These are phyloP conservation scores for Novakomyces olei DNA, from an alignment of 805 yeast genomes.

Conservation along the genomic window DNA sequence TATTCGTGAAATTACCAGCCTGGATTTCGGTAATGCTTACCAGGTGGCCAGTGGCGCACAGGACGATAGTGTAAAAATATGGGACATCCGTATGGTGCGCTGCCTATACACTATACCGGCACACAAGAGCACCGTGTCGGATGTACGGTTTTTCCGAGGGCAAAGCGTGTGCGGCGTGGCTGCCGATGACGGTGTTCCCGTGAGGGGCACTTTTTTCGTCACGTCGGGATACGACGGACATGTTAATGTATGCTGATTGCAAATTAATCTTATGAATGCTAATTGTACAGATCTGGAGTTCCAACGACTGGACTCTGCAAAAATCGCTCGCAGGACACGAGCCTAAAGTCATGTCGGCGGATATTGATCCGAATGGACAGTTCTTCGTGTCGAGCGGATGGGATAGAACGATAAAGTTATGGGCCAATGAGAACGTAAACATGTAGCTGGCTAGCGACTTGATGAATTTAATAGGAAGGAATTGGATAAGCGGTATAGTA, in stretches of 20 bases:
- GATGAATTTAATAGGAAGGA: no score
- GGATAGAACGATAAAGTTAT: slow-evolving; percentile 59
- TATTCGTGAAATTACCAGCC: slow-evolving; percentile 41
- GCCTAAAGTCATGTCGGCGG: slow-evolving; percentile 56
- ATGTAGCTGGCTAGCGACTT: no score
- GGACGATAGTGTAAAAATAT: slow-evolving; percentile 55
- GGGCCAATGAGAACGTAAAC: no score
- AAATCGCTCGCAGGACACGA: slow-evolving; percentile 32
- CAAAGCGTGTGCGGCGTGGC: not conserved
- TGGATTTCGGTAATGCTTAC: slow-evolving; percentile 63
- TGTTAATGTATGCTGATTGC: slow-evolving; percentile 27
- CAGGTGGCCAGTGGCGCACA: slow-evolving; percentile 67
- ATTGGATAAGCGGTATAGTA: no score
- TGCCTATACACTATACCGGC: slow-evolving; percentile 35
- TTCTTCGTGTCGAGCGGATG: slow-evolving; percentile 48
- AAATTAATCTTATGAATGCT: slow-evolving; percentile 3
- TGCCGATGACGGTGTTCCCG: no score
- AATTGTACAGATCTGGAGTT: slow-evolving; percentile 26
- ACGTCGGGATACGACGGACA: slow-evolving; percentile 54
- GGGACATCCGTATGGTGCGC: slow-evolving; percentile 54
- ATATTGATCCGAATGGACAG: slow-evolving; percentile 22
- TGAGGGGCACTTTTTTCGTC: slow-evolving; percentile 20
- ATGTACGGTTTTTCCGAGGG: slow-evolving; percentile 33
- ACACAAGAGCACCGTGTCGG: slow-evolving; percentile 52
- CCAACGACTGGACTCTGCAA: slow-evolving; percentile 46